phyloP scores from a whole-genome alignment of 805 yeast genomes.

The Candida boidinii region DNA sequence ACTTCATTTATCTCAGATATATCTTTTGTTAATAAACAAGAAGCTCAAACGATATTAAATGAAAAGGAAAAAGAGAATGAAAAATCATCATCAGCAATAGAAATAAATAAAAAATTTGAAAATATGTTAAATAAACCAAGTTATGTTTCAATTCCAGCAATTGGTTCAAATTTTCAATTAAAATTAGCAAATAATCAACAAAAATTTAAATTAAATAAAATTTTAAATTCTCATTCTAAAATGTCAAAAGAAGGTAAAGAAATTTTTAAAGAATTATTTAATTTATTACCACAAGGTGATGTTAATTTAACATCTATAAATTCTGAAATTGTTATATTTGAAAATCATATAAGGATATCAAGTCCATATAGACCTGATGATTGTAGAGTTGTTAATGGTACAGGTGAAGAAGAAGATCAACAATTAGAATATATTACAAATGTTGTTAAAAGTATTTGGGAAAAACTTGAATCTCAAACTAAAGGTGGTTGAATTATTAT shows the following conservation, averaged over 20 bases:
- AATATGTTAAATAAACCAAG: constrained; percentile 13
- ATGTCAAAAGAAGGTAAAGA: constrained; percentile 21
- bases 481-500: constrained; percentile 53
- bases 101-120: constrained; percentile 16
- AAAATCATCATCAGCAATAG: not conserved
- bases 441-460: constrained; percentile 43
- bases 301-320: constrained; percentile 25
- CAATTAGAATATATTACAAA: constrained; percentile 30
- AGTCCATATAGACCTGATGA: constrained; percentile 31
- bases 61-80: constrained; percentile 4
- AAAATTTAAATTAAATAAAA: constrained; percentile 13
- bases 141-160: not conserved
- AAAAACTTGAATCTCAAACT: constrained; percentile 30
- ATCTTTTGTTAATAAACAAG: constrained; percentile 31
- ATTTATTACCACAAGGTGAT: constrained; percentile 22
- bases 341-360: constrained; percentile 26
- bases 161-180: not conserved
- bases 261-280: constrained; percentile 15
- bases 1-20: constrained; percentile 49
- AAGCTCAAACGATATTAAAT: no score
- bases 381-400: constrained; percentile 16
- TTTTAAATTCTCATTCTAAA: constrained; percentile 11
- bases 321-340: constrained; percentile 29
- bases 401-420: constrained; percentile 16
- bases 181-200: not conserved